Evolutionary conservation across 176 grass and related monocot species (phyloP).

Genomic region (Musa schizocarpa): DNA sequence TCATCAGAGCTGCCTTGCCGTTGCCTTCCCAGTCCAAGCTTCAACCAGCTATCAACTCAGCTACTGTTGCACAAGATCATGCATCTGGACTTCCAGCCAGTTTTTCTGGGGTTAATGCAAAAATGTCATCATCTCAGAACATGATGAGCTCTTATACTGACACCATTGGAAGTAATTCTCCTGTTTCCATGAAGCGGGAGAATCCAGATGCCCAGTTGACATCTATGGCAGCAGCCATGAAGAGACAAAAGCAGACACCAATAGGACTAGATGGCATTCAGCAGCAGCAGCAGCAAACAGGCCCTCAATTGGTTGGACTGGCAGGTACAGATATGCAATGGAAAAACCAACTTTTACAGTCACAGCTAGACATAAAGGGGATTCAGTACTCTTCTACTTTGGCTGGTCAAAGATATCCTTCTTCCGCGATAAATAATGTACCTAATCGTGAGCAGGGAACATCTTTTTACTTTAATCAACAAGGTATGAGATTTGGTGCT

Average conservation of each 20-base stretch:
- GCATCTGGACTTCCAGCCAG: slow-evolving; percentile 34
- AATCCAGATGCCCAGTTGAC: slow-evolving; percentile 48
- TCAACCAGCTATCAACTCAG: slow-evolving; percentile 44
- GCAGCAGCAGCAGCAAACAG: slow-evolving; percentile 48
- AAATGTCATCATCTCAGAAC: slow-evolving; percentile 51
- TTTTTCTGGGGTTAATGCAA: slow-evolving; percentile 47
- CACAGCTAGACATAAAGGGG: slow-evolving; percentile 50
- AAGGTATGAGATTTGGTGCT: slow-evolving; percentile 41
- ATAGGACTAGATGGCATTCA: slow-evolving; percentile 51
- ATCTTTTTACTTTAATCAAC: slow-evolving; percentile 56
- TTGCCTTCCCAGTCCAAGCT: slow-evolving; percentile 37
- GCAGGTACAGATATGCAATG: slow-evolving; percentile 51
- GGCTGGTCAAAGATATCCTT: slow-evolving; percentile 57
- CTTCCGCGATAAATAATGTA: slow-evolving; percentile 47
- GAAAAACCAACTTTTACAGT: slow-evolving; percentile 68
- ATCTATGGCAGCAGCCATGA: slow-evolving; percentile 39
- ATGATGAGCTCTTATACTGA: slow-evolving; percentile 45
- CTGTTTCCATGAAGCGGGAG: slow-evolving; percentile 68
- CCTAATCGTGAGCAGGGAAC: slow-evolving; percentile 46
- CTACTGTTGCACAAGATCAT: slow-evolving; percentile 49
- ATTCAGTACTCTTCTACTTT: slow-evolving; percentile 58
- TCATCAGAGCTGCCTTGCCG: slow-evolving; percentile 36
- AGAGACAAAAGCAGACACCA: slow-evolving; percentile 56
- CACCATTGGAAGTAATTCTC: slow-evolving; percentile 28
- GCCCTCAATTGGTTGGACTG: slow-evolving; percentile 34